Evolutionary conservation across 169 alveolate genomes (phyloP), one percentile per base, ranked within the genome.

Genomic region (Eimeria acervulina): DNA sequence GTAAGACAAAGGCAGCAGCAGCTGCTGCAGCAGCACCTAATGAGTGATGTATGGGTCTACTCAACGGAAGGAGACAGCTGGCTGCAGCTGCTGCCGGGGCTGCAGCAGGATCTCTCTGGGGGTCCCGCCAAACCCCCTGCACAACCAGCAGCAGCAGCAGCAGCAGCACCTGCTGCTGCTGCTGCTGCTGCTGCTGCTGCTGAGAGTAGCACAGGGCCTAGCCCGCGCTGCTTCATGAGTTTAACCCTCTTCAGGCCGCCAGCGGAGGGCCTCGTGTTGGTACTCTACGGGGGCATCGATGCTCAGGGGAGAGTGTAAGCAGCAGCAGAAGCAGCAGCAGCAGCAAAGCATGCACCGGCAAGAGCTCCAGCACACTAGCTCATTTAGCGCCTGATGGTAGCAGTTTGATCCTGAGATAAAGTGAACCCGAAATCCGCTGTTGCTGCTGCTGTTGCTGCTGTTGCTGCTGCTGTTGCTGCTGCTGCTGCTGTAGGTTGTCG

Each of bases 261-360:
- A 10, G 23, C 55, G 19, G 88, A 42, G 44, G 63, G 66, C 36
- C 63, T 40, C 36, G 63, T 78, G 10, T 21, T 78, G 59, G 88
- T 78, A 2, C 88, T 78, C 33, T 78, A 78, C 31, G 88, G 88
- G 19, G 88, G 88, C 88, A 17, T 78, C 2, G 88, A 78, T 28
- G 55, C 88, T 10, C 42, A 78, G 31, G 88, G 88, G 2, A 17
- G 33, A 36, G 88, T 78, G 88, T 78, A 78, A n/a, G 66, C 66
- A 36, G 63, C 88, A n/a, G 88, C 88, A 40, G 63, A 5, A 78
- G 63, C 63, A 40, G 88, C 88, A 40, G 88, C 88, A 40, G 83
- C 83, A 31, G 83, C 83, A 72, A 36, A 7, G 7, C n/a, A n/a
- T 6, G 78, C 36, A 66, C 28, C 4, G 7, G 55, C 5, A 47